Base-by-base conservation (phyloP, 2,329 filamentous ascomycete genomes). In the Aulographum hederae region DNA sequence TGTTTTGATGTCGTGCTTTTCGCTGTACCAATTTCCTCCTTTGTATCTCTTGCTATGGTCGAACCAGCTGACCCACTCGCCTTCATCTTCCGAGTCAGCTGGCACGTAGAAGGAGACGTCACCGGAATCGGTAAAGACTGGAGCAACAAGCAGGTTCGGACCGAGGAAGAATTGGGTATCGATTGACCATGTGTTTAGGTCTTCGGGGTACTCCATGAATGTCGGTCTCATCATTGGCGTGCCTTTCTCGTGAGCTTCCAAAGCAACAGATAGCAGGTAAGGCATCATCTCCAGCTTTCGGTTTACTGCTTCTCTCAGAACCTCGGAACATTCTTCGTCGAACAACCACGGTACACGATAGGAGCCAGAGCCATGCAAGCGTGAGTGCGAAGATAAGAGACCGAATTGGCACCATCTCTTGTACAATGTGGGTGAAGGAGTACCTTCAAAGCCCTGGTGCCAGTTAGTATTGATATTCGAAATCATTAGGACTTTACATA, bases 371-470 rank as follows among this genome's bases (percentile, higher is more conserved):
- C 76, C 76, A 46, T 81, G 76, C 8, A 81, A 60, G 11, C 75
- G 65, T 23, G 71, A 77, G 49, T 81, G 76, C 6, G 67, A 69
- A 40, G 73, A 78, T 26, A 81, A 53, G 2, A 80, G 60, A 0
- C 76, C 76, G 48, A 80, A 78, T n/a, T 73, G 73, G 4, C 80
- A 73, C 76, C 76, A 81, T n/a, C n/a, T n/a, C n/a, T n/a, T n/a
- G n/a, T n/a, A n/a, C n/a, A n/a, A n/a, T n/a, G n/a, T n/a, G n/a
- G n/a, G n/a, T n/a, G n/a, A n/a, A n/a, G n/a, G n/a, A n/a, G n/a
- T n/a, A n/a, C n/a, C n/a, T n/a, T n/a, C n/a, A n/a, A n/a, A n/a
- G n/a, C n/a, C n/a, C n/a, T n/a, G n/a, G n/a, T n/a, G n/a, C n/a
- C n/a, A n/a, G n/a, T n/a, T n/a, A n/a, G n/a, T n/a, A n/a, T n/a